Evolutionary conservation across 1,284 basidiomycete genomes (phyloP), one percentile per base, ranked within the genome.

Genomic region (Wolfiporia cocos): DNA sequence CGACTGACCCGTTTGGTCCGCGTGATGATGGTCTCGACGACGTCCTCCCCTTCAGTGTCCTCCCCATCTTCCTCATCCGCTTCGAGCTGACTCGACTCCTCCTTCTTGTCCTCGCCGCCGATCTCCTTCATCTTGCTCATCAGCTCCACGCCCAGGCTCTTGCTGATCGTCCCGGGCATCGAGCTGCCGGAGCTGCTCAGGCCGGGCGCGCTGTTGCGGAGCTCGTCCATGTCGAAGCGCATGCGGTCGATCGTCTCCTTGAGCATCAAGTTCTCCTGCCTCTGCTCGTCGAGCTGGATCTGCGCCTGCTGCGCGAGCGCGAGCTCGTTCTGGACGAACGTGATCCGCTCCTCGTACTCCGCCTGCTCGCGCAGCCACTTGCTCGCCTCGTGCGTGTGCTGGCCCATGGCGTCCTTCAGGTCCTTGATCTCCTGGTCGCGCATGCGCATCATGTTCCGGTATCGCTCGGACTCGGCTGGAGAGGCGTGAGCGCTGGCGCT

Each of bases 161-260:
- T 82, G 49, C 81, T 86, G 42, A 93, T 63, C 43, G 80, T 89
- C 21, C 68, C 74, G n/a, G 68, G 70, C 49, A 70, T 75, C 4
- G 58, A 55, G 0, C 68, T 66, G 28, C 65, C 63, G 2, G 57
- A 61, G 24, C 65, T 65, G 20, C 57, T 61, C 19, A 60, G 55
- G 43, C 59, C 62, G 35, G 66, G 61, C 20, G 65, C 61, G 43
- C 68, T 76, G 48, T 64, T 76, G 34, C 89, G 73, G 67, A 93
- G 76, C 63, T 93, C 90, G 52, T 94, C 92, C 71, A 94, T 80
- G 54, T 95, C 92, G 51, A 83, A 92, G 24, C 87, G 73, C 74
- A 94, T 80, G 24, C 91, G 76, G 59, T 94, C 91, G 52, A 95
- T 94, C 0, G 92, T 94, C 69, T 95, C 92, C 59, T 92, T 93